A percentile compares a stretch with the other conserved stretches of the same genome.
phyloP scores from a whole-genome alignment of 2,329 filamentous ascomycete genomes.

The Blumeria graminis region DNA sequence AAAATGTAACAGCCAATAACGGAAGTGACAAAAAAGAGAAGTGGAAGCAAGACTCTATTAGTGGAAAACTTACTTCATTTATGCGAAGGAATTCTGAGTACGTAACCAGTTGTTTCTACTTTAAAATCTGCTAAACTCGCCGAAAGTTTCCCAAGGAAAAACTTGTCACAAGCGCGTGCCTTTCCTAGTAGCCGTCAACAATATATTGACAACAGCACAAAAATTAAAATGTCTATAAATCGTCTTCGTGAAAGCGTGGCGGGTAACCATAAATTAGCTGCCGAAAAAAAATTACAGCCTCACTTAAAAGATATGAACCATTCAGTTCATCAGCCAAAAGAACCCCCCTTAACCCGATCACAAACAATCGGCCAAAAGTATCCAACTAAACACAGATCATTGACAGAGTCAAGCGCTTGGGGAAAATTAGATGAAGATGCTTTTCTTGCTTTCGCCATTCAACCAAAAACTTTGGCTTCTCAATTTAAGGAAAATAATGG shows the following conservation, averaged over 20 bases:
- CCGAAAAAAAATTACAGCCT: background rate
- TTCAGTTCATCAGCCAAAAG: background rate
- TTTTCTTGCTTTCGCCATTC: conserved; percentile 24
- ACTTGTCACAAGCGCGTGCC: too few species aligned
- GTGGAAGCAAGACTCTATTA: background rate
- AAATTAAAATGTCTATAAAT: background rate
- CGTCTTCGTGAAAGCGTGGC: background rate
- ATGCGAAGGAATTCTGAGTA: too few species aligned
- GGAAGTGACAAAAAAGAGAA: background rate
- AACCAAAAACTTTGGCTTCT: conserved; percentile 9
- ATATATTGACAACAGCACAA: background rate
- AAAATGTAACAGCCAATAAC: background rate
- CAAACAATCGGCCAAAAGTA: too few species aligned
- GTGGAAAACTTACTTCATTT: background rate
- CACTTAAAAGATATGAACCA: too few species aligned
- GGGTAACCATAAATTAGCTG: background rate
- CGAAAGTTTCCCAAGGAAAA: too few species aligned
- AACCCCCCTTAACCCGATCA: too few species aligned
- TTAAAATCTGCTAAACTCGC: too few species aligned
- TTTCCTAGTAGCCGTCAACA: too few species aligned
- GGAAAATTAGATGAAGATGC: background rate
- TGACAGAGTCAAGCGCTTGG: background rate
- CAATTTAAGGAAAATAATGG: background rate
- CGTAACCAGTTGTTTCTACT: too few species aligned
- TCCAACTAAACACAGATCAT: background rate